Conservation (phyloP, 306 rosid genomes). For the Crotalaria pallida region DNA sequence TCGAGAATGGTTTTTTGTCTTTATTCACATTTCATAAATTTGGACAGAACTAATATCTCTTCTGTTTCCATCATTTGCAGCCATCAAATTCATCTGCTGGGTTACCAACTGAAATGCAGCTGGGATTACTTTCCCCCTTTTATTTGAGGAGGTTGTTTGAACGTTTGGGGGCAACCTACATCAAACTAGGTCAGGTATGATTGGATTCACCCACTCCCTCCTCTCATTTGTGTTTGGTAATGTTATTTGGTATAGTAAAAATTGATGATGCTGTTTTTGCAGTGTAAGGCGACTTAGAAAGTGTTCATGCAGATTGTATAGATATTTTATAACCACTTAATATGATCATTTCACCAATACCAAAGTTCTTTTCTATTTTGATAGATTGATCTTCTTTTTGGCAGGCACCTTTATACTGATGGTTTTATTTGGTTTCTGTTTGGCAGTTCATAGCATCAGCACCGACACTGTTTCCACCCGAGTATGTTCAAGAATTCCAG, state of each 20-base stretch:
- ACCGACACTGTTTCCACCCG: constrained; percentile 88
- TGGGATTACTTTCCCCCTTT: constrained; percentile 71
- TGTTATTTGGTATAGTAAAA: background rate
- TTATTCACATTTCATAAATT: background rate
- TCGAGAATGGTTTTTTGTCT: background rate
- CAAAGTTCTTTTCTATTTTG: background rate
- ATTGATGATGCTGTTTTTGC: background rate
- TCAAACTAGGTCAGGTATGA: constrained; percentile 91
- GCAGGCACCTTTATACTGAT: constrained; percentile 6
- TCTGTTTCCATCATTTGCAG: constrained; percentile 40
- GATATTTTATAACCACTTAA: constrained; percentile 8
- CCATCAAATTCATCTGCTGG: constrained; percentile 63
- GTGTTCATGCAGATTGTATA: background rate
- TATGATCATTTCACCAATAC: background rate
- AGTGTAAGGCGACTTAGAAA: background rate
- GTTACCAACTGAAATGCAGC: constrained; percentile 65
- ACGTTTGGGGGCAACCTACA: constrained; percentile 94
- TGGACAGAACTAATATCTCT: constrained; percentile 12
- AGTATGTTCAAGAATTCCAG: constrained; percentile 91
- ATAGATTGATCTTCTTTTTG: constrained; percentile 9
- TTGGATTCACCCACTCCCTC: background rate
- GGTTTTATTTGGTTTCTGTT: constrained; percentile 28
- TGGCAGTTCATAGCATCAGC: constrained; percentile 88
- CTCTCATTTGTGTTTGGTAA: background rate
- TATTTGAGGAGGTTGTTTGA: constrained; percentile 84